phyloP scores from a whole-genome alignment of 2,329 filamentous ascomycete genomes.

The Colletotrichum kahawae region DNA sequence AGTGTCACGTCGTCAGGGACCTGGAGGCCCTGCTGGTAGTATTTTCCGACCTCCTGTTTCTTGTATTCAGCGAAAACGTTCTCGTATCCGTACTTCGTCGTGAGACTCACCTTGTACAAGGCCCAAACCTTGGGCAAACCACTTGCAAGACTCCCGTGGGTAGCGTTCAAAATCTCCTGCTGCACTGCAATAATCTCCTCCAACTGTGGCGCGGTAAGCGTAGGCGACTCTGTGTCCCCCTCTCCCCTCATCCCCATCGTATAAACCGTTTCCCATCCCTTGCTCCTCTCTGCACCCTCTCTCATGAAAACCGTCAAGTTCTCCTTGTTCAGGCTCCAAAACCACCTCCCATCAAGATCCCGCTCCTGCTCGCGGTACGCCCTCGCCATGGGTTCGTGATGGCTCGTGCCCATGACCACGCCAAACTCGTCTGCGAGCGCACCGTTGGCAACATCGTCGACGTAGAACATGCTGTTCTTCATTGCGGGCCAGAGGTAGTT shows the following conservation, averaged over 20 bases:
- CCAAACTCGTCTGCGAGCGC: constrained; percentile 59
- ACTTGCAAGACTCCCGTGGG: constrained; percentile 23
- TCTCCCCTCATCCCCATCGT: constrained; percentile 60
- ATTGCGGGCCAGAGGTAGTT: constrained; percentile 66
- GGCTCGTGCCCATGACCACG: constrained; percentile 62
- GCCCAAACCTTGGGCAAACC: constrained; percentile 62
- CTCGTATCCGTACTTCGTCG: not conserved
- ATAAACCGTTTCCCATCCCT: constrained; percentile 56
- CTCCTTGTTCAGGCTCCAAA: constrained; percentile 58
- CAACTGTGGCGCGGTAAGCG: not conserved
- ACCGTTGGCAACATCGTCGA: constrained; percentile 56
- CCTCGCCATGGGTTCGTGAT: constrained; percentile 63
- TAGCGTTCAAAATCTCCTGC: constrained; percentile 24
- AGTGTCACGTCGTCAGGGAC: constrained; percentile 68
- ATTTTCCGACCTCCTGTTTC: constrained; percentile 52
- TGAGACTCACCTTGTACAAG: constrained; percentile 51
- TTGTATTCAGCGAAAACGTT: not conserved
- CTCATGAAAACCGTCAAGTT: constrained; percentile 57
- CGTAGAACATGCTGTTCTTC: constrained; percentile 62
- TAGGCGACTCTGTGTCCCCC: constrained; percentile 52
- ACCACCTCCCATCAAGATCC: constrained; percentile 50
- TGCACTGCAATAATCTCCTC: constrained; percentile 45
- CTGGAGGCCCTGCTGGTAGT: constrained; percentile 61
- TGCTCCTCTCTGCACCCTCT: constrained; percentile 54
- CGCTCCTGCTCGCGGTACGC: constrained; percentile 44